Evolutionary conservation across 2,329 filamentous ascomycete genomes (phyloP).

Genomic region (Aspergillus sp.): DNA sequence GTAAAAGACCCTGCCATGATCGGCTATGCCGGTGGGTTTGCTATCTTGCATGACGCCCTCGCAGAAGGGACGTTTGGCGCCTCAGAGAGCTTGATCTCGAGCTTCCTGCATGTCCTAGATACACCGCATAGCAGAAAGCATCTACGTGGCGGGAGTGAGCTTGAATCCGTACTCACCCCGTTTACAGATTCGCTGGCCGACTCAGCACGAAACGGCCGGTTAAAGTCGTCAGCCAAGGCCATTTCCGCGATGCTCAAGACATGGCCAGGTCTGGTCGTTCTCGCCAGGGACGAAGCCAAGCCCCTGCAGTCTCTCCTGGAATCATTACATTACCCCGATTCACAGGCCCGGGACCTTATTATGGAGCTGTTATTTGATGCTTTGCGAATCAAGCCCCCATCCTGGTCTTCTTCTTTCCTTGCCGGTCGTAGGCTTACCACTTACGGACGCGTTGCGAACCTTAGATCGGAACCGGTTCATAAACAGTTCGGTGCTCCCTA

Average conservation of each 20-base stretch:
- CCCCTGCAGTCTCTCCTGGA: conserved; percentile 74
- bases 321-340: conserved; percentile 54
- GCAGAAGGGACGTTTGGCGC: conserved; percentile 87
- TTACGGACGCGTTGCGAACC: conserved; percentile 84
- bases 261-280: conserved; percentile 83
- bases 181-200: conserved; percentile 73
- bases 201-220: conserved; percentile 52
- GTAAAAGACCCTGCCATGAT: conserved; percentile 77
- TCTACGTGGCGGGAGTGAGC: conserved; percentile 78
- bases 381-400: conserved; percentile 82
- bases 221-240: conserved; percentile 87
- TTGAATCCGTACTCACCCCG: conserved; percentile 82
- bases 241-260: conserved; percentile 85
- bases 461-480: conserved; percentile 57
- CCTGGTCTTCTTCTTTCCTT: conserved; percentile 93
- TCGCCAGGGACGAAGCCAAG: conserved; percentile 82
- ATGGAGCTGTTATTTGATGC: conserved; percentile 80
- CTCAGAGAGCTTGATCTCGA: conserved; percentile 77
- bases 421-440: conserved; percentile 89
- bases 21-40: conserved; percentile 75
- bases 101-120: conserved; percentile 87
- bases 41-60: conserved; percentile 82
- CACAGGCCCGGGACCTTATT: conserved; percentile 63
- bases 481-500: conserved; percentile 49
- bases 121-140: conserved; percentile 72